Evolutionary conservation across 2,329 filamentous ascomycete species (phyloP).

Genomic region (Macrophomina tecta): DNA sequence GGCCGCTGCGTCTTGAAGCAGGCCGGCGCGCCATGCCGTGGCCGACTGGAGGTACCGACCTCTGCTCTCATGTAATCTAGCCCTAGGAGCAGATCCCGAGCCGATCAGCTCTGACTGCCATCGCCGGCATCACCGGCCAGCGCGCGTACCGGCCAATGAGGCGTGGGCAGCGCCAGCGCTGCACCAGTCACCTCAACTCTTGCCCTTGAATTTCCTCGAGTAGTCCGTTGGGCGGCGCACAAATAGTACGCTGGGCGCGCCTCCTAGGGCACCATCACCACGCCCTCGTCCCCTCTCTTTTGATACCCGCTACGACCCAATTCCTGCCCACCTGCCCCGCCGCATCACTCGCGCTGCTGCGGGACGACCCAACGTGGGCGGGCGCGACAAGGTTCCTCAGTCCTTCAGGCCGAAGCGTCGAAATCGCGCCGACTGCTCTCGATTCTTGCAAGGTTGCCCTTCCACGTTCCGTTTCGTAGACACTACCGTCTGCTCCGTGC

Average conservation of each 20-base stretch:
- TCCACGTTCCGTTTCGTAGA: conserved; percentile 29
- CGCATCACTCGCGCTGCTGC: conserved; percentile 11
- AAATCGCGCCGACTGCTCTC: conserved; percentile 26
- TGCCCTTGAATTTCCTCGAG: conserved; percentile 22
- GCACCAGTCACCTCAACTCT: conserved; percentile 24
- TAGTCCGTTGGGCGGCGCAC: conserved; percentile 23
- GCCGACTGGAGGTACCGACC: conserved; percentile 12
- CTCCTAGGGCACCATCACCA: conserved; percentile 16
- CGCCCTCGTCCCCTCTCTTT: conserved; percentile 17
- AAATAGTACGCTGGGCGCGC: conserved; percentile 19
- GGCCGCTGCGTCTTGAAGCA: conserved; percentile 7
- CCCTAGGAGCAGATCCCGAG: conserved; percentile 37
- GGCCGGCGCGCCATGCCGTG: conserved; percentile 23
- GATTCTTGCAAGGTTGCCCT: conserved; percentile 28
- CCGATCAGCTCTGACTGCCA: conserved; percentile 28
- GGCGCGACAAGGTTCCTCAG: conserved; percentile 27
- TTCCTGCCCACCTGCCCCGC: conserved; percentile 7
- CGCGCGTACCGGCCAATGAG: conserved; percentile 26
- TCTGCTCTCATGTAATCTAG: conserved; percentile 35
- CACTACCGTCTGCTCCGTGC: conserved; percentile 39
- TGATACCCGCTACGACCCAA: conserved; percentile 17
- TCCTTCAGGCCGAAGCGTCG: conserved; percentile 27
- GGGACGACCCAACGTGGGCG: conserved; percentile 27
- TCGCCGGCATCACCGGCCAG: conserved; percentile 18
- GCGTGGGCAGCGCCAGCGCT: conserved; percentile 17